A percentile compares a stretch with the other conserved stretches of the same genome.
Evolutionary conservation across 2,329 filamentous ascomycete species (phyloP).

Genomic region (Penicillium sp.): DNA sequence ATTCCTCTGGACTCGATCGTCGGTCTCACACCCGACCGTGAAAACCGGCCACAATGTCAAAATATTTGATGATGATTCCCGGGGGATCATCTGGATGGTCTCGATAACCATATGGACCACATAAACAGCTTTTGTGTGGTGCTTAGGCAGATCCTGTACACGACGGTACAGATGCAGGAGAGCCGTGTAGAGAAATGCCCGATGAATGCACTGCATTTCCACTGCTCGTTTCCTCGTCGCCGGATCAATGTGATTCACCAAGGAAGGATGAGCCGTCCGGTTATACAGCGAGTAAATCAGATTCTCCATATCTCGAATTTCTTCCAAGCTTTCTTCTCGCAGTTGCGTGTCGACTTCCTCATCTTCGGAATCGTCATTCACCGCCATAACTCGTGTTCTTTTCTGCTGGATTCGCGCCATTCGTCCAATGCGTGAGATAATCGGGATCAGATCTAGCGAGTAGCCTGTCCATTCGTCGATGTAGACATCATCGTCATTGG

Average conservation of each 20-base stretch:
- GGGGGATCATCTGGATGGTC: conserved; percentile 3
- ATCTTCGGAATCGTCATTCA: conserved; percentile 5
- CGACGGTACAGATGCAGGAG: conserved; percentile 5
- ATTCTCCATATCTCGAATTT: conserved; percentile 1
- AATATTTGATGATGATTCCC: conserved; percentile 4
- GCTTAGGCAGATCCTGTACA: conserved; percentile 4
- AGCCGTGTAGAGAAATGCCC: conserved; percentile 3
- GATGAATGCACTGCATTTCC: conserved; percentile 6
- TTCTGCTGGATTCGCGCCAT: conserved; percentile 1
- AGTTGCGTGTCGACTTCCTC: background rate
- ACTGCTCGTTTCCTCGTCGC: background rate
- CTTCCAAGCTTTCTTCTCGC: background rate
- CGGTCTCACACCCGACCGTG: conserved; percentile 7
- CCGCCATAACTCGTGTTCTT: background rate
- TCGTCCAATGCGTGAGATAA: conserved; percentile 3
- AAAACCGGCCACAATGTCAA: conserved; percentile 5
- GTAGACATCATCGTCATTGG: conserved; percentile 2
- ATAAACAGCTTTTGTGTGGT: conserved; percentile 6
- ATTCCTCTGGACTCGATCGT: background rate
- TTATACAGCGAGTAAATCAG: conserved; percentile 6
- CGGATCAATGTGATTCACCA: background rate
- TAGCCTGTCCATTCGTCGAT: conserved; percentile 10
- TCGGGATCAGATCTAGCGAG: conserved; percentile 6
- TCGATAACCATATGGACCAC: conserved; percentile 7
- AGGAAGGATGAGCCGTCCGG: conserved; percentile 1